Base-by-base conservation (phyloP, 305 asterid species). In the Petunia hybrid region DNA sequence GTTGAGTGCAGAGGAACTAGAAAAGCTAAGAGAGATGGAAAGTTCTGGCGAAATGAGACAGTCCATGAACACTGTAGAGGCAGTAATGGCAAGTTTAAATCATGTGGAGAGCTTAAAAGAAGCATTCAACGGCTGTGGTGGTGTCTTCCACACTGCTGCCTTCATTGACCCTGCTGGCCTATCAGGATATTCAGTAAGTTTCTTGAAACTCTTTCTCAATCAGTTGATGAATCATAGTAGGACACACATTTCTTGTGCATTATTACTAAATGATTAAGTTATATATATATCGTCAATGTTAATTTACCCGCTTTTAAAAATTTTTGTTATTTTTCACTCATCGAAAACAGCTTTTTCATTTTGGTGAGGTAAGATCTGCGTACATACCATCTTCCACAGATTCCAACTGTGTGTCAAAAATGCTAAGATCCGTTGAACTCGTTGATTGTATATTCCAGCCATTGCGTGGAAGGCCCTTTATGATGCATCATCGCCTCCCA, bases 131-230 rank as follows among this genome's bases (percentile, higher is more conserved):
- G 98, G 98, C 76, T 96, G 98, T 68, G 87, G 88, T 45, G 93
- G 91, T 42, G 93, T 96, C 6, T 91, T 94, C 78, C 99, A 96
- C 79, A 94, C 98, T 1, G 91, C 98, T 53, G 91, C 95, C 5
- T 92, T 96, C 36, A 88, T 96, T 80, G 99, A 96, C 85, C 98
- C 98, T 1, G 87, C 97, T 39, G 99, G 99, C 39, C 81, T 92
- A 61, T 90, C 99, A 12, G 99, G 99, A 80, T 96, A 94, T 85
- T 77, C 98, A 1, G 99, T 96, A 82, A 90, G 98, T 87, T 12
- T 36, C 45, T 67, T 77, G 45, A 8, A 36, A 40, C 69, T 48
- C 69, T 9, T 31, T 59, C 6, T 5, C 76, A 38, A n/a, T 41
- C 59, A 5, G 12, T 46, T 71, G 13, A 71, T 46, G 61, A 46